Evolutionary conservation across 352 stramenopile species (phyloP).

Genomic region (Peronospora belbahrii): DNA sequence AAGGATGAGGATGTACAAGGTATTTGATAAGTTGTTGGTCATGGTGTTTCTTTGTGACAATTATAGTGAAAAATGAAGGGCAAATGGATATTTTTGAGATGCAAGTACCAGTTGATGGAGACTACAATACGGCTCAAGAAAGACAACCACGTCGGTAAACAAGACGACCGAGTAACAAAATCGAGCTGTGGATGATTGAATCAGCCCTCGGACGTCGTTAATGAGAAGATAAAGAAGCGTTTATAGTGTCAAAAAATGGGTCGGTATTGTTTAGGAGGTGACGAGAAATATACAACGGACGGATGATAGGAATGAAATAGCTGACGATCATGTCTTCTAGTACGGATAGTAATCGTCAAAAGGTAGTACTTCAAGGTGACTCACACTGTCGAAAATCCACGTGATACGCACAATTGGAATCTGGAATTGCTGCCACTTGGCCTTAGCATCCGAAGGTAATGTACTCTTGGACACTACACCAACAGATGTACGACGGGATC

Average conservation of each 20-base stretch:
- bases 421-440: constrained; percentile 52
- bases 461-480: constrained; percentile 74
- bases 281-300: no score
- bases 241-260: not conserved
- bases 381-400: constrained; percentile 87
- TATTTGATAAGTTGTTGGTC: not conserved
- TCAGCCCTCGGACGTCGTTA: not conserved
- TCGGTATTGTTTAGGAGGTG: no score
- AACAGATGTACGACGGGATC: constrained; percentile 34
- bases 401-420: constrained; percentile 82
- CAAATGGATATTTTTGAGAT: constrained; percentile 88
- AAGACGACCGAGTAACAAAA: not conserved
- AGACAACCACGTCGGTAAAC: constrained; percentile 23
- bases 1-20: no score
- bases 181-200: not conserved
- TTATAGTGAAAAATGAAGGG: constrained; percentile 81
- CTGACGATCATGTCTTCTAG: no score
- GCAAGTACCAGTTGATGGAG: constrained; percentile 78
- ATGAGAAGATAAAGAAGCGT: constrained; percentile 9
- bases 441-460: constrained; percentile 39
- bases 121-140: constrained; percentile 9
- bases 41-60: not conserved
- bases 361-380: constrained; percentile 67
- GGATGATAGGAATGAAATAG: not conserved
- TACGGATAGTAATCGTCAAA: constrained; percentile 87